A percentile compares a stretch with the other conserved stretches of the same genome.
phyloP scores from a whole-genome alignment of 805 yeast genomes.

The Ogataea zsoltii region DNA sequence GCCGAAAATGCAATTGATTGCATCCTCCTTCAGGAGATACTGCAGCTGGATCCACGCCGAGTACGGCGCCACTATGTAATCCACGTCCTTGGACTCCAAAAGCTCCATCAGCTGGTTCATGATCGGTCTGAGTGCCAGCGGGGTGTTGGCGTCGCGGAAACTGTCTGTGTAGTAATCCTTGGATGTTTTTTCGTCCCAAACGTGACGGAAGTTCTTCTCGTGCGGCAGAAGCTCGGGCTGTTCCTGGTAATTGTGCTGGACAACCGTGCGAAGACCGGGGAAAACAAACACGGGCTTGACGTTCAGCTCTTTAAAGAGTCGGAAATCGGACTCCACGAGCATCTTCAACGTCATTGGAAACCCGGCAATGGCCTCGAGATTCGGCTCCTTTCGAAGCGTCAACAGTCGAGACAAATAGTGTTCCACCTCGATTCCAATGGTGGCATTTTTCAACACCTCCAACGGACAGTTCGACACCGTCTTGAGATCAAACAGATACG shows the following conservation, averaged over 20 bases:
- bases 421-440: slow-evolving; percentile 81
- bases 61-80: slow-evolving; percentile 80
- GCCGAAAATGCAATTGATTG: slow-evolving; percentile 78
- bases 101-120: slow-evolving; percentile 56
- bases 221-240: slow-evolving; percentile 32
- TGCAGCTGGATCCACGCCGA: slow-evolving; percentile 78
- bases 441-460: slow-evolving; percentile 62
- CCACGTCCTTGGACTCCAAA: slow-evolving; percentile 55
- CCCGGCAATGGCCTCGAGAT: slow-evolving; percentile 78
- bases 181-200: slow-evolving; percentile 43
- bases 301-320: slow-evolving; percentile 55
- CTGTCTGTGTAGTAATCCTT: slow-evolving; percentile 41
- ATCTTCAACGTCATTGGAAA: slow-evolving; percentile 63
- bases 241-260: slow-evolving; percentile 30
- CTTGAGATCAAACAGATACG: slow-evolving; percentile 66
- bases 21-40: slow-evolving; percentile 56
- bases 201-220: slow-evolving; percentile 45
- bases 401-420: slow-evolving; percentile 70
- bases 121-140: slow-evolving; percentile 51
- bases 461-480: slow-evolving; percentile 59
- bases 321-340: slow-evolving; percentile 62
- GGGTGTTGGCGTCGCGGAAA: slow-evolving; percentile 53
- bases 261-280: slow-evolving; percentile 57
- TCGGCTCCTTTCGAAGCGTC: slow-evolving; percentile 64
- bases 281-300: slow-evolving; percentile 82